Evolutionary conservation across 106 monocot species (phyloP).

Genomic region (Amphibolis antarctica): DNA sequence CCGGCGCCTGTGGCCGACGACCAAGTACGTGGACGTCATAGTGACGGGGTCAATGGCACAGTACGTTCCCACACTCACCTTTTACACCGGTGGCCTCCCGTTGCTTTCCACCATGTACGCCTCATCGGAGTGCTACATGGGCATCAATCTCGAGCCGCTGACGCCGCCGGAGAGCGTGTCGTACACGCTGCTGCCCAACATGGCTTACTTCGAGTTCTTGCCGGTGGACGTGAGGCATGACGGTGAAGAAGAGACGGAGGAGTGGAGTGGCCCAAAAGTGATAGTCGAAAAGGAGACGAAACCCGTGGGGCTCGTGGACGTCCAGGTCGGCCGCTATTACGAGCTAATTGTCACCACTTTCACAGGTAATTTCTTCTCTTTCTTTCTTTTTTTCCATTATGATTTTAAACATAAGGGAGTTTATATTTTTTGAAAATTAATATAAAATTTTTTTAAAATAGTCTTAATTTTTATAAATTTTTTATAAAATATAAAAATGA

Average conservation of each 20-base stretch:
- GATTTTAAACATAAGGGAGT: too few relatives aligned
- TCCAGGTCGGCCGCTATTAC: conserved; percentile 46
- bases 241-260: background rate
- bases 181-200: conserved; percentile 51
- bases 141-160: conserved; percentile 48
- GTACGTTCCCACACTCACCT: conserved; percentile 40
- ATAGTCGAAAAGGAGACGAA: conserved; percentile 1
- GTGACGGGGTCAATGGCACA: conserved; percentile 67
- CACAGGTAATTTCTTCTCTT: conserved; percentile 33
- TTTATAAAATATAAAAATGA: too few relatives aligned
- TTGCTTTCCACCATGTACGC: conserved; percentile 62
- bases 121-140: conserved; percentile 63
- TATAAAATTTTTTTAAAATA: too few relatives aligned
- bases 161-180: conserved; percentile 34
- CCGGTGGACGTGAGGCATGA: conserved; percentile 21
- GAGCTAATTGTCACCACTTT: conserved; percentile 74
- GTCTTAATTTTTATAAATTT: too few relatives aligned
- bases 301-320: conserved; percentile 46
- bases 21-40: conserved; percentile 64
- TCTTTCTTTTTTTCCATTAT: background rate
- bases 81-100: conserved; percentile 46
- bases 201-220: conserved; percentile 69
- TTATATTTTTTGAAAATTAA: too few relatives aligned
- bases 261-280: conserved; percentile 3
- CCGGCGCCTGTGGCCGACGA: conserved; percentile 38